phyloP scores from a whole-genome alignment of 31 red algal genomes.

The Porphyra umbilicalis region DNA sequence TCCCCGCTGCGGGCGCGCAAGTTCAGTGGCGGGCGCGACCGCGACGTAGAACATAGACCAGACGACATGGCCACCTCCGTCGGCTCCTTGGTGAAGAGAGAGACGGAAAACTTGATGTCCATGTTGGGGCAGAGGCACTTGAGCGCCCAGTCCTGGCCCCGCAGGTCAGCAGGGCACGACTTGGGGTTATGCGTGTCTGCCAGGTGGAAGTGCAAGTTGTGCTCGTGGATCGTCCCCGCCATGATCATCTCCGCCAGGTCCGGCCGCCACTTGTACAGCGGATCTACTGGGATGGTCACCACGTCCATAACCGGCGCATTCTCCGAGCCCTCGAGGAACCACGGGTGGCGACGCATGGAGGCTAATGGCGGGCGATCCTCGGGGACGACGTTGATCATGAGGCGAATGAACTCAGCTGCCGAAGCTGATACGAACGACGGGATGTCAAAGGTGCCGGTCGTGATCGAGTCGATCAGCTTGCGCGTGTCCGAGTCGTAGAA shows the following conservation, averaged over 20 bases:
- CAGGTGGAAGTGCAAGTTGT: slow-evolving; percentile 59
- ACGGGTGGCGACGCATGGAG: slow-evolving; percentile 57
- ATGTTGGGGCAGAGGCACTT: slow-evolving; percentile 73
- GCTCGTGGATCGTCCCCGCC: slow-evolving; percentile 54
- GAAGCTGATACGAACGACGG: slow-evolving; percentile 36
- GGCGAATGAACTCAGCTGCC: slow-evolving; percentile 50
- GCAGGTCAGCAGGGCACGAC: slow-evolving; percentile 30
- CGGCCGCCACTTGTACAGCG: slow-evolving; percentile 36
- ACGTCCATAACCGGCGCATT: slow-evolving; percentile 51
- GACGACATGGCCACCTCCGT: background rate
- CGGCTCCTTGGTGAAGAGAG: slow-evolving; percentile 54
- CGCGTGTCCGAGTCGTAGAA: slow-evolving; percentile 69
- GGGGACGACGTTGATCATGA: slow-evolving; percentile 50
- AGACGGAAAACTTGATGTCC: slow-evolving; percentile 81
- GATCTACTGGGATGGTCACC: slow-evolving; percentile 45
- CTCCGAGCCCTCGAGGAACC: slow-evolving; percentile 60
- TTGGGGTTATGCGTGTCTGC: slow-evolving; percentile 44
- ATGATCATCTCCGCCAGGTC: slow-evolving; percentile 82
- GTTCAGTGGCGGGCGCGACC: background rate
- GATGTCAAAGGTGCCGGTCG: slow-evolving; percentile 43
- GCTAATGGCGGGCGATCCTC: slow-evolving; percentile 38
- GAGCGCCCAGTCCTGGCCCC: slow-evolving; percentile 73
- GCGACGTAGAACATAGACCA: background rate
- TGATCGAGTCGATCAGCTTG: slow-evolving; percentile 50
- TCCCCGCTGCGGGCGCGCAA: background rate